Conservation (phyloP, 2,329 filamentous ascomycete genomes). For the Trichoderma simmonsii region DNA sequence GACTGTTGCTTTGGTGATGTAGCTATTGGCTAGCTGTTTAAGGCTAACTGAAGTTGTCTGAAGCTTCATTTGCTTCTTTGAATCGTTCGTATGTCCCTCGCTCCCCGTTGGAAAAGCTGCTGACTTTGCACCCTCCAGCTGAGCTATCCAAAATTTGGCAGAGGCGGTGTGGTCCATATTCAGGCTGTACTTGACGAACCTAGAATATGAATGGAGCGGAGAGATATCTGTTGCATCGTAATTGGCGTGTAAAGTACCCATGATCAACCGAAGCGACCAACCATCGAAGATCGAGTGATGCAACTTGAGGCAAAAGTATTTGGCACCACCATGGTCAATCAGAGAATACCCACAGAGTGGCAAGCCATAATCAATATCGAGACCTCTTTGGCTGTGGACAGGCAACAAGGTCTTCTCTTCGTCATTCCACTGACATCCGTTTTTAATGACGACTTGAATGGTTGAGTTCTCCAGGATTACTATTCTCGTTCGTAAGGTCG, state of each 20-base stretch:
- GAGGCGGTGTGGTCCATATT: neutral
- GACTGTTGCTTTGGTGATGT: slow-evolving; percentile 20
- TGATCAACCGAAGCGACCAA: neutral
- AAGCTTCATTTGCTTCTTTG: neutral
- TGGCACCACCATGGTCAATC: neutral
- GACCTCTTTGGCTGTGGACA: neutral
- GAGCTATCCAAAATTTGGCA: neutral
- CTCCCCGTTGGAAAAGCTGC: slow-evolving; percentile 18
- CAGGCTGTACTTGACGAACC: slow-evolving; percentile 8
- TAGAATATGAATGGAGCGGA: neutral
- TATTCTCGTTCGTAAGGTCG: neutral
- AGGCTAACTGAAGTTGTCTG: neutral
- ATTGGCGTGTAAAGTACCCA: neutral
- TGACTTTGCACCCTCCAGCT: neutral
- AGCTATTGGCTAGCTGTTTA: neutral
- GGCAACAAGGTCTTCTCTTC: neutral
- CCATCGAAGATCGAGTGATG: slow-evolving; percentile 11
- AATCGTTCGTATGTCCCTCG: neutral
- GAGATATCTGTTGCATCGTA: slow-evolving; percentile 18
- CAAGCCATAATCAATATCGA: slow-evolving; percentile 15
- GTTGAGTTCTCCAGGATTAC: neutral
- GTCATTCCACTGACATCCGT: slow-evolving; percentile 2
- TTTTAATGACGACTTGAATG: slow-evolving; percentile 1
- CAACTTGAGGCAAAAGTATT: neutral
- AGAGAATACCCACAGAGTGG: slow-evolving; percentile 18